A percentile compares a stretch with the other conserved stretches of the same genome.
Evolutionary conservation across 306 rosid genomes (phyloP).

Genomic region (Ammopiptanthus mongolicus): DNA sequence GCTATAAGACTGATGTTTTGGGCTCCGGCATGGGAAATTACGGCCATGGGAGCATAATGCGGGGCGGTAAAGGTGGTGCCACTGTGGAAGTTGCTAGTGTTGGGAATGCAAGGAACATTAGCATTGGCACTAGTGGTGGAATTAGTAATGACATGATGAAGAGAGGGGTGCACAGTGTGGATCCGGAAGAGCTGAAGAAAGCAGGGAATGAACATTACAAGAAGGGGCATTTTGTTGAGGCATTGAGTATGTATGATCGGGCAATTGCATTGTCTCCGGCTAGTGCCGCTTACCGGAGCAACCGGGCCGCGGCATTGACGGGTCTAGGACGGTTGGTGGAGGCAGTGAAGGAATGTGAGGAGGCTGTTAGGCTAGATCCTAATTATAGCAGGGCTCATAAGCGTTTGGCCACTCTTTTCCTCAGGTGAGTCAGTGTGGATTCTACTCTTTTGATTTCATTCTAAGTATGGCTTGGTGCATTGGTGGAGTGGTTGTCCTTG

Average conservation of each 20-base stretch:
- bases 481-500: not conserved
- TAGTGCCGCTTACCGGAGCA: slow-evolving; percentile 72
- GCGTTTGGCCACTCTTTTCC: slow-evolving; percentile 74
- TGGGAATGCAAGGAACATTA: not conserved
- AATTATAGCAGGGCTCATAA: slow-evolving; percentile 79
- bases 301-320: slow-evolving; percentile 89
- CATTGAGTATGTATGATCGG: slow-evolving; percentile 70
- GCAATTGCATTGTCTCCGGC: slow-evolving; percentile 70
- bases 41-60: slow-evolving; percentile 95
- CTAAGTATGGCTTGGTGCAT: not conserved
- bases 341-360: slow-evolving; percentile 83
- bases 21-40: slow-evolving; percentile 80
- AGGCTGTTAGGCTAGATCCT: slow-evolving; percentile 84
- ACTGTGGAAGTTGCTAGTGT: slow-evolving; percentile 13
- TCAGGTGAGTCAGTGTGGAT: slow-evolving; percentile 50
- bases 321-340: slow-evolving; percentile 62
- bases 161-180: slow-evolving; percentile 41
- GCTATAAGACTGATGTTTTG: slow-evolving; percentile 56
- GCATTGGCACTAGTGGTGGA: not conserved
- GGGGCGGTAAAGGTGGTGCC: slow-evolving; percentile 49
- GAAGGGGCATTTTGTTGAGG: slow-evolving; percentile 67
- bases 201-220: slow-evolving; percentile 81
- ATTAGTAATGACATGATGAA: slow-evolving; percentile 30
- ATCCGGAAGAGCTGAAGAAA: slow-evolving; percentile 81
- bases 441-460: not conserved